Evolutionary conservation across 139 green algal genomes (phyloP).

Genomic region (Picochlorum sp.): DNA sequence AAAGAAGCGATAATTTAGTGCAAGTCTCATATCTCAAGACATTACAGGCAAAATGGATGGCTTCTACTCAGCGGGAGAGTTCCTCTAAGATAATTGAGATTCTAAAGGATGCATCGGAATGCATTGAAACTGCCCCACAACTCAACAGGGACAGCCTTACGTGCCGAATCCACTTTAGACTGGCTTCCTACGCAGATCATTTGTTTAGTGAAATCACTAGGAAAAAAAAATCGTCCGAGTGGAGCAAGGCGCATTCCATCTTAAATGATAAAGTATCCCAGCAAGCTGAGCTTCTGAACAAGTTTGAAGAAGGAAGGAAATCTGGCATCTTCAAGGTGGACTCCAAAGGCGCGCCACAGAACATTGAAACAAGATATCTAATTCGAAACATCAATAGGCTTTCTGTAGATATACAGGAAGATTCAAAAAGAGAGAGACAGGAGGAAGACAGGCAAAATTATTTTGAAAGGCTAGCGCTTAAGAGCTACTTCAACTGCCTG

Average conservation of each 20-base stretch:
- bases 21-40: conserved; percentile 24
- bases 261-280: conserved; percentile 34
- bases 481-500: conserved; percentile 51
- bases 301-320: conserved; percentile 19
- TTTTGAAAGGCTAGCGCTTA: conserved; percentile 39
- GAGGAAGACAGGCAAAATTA: conserved; percentile 29
- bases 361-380: background rate
- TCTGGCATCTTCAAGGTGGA: too few relatives aligned
- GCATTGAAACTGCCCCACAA: background rate
- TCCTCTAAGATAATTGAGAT: conserved; percentile 16
- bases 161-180: conserved; percentile 43
- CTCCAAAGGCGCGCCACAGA: too few relatives aligned
- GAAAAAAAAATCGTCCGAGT: conserved; percentile 47
- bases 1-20: background rate
- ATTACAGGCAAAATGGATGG: conserved; percentile 63
- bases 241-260: conserved; percentile 32
- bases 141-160: too few relatives aligned
- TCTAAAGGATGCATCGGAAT: conserved; percentile 1
- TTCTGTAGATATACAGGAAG: background rate
- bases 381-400: background rate
- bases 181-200: conserved; percentile 66
- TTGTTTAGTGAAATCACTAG: conserved; percentile 40
- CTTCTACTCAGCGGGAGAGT: conserved; percentile 32
- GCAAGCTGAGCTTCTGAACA: conserved; percentile 4
- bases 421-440: background rate